Conservation (phyloP, 2,329 filamentous ascomycete genomes). For the Trichoderma sp. region DNA sequence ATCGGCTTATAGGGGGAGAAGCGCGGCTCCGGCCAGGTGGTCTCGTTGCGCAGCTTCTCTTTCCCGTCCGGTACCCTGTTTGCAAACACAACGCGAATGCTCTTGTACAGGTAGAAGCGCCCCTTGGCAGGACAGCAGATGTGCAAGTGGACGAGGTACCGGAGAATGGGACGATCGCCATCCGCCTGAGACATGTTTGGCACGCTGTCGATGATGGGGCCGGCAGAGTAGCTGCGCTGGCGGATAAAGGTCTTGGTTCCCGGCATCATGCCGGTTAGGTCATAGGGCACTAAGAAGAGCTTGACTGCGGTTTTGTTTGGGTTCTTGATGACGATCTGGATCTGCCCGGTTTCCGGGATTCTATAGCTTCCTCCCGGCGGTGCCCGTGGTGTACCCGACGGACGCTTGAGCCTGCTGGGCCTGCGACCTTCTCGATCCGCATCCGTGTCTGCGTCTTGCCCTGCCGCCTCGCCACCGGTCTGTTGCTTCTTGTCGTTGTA, state of each 20-base stretch:
- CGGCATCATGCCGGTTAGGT: slow-evolving; percentile 87
- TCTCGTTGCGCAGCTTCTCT: slow-evolving; percentile 87
- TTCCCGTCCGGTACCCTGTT: slow-evolving; percentile 95
- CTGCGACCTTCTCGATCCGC: slow-evolving; percentile 34
- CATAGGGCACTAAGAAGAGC: slow-evolving; percentile 90
- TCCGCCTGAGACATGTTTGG: slow-evolving; percentile 39
- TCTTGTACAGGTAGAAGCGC: slow-evolving; percentile 88
- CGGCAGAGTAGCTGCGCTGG: slow-evolving; percentile 88
- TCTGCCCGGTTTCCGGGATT: slow-evolving; percentile 88
- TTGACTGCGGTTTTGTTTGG: slow-evolving; percentile 98
- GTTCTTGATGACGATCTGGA: slow-evolving; percentile 97
- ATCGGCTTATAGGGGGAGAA: slow-evolving; percentile 81
- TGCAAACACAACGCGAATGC: slow-evolving; percentile 91
- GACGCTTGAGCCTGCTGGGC: slow-evolving; percentile 51
- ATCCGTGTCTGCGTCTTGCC: slow-evolving; percentile 29
- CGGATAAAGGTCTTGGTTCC: slow-evolving; percentile 95
- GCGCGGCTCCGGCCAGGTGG: slow-evolving; percentile 82
- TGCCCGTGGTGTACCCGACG: slow-evolving; percentile 54
- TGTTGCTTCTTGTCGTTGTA: slow-evolving; percentile 42
- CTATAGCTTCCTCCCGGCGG: slow-evolving; percentile 89
- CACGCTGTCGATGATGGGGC: slow-evolving; percentile 74
- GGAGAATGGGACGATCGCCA: slow-evolving; percentile 68
- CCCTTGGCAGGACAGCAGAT: slow-evolving; percentile 86
- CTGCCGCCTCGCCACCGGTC: slow-evolving; percentile 32
- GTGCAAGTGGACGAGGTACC: slow-evolving; percentile 90